Evolutionary conservation across 495 filamentous ascomycete genomes (phyloP).

Genomic region (Cercophora newfieldiana): DNA sequence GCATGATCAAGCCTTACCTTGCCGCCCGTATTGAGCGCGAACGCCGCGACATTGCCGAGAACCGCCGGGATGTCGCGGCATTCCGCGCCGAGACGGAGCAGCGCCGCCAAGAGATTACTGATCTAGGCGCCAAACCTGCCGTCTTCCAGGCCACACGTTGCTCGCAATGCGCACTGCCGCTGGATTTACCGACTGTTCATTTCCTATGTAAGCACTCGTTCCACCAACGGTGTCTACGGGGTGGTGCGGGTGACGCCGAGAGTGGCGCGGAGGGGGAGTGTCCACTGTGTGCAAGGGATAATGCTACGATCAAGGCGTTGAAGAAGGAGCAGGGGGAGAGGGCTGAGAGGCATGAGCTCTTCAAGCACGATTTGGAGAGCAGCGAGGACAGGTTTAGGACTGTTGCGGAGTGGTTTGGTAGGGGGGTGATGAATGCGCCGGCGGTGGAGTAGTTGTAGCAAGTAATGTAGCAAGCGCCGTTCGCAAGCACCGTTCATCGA

Average conservation of each 20-base stretch:
- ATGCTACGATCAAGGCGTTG: slow-evolving; percentile 83
- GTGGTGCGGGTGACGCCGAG: slow-evolving; percentile 34
- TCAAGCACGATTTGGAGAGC: slow-evolving; percentile 74
- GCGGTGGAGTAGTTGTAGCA: slow-evolving; percentile 31
- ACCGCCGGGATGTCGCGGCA: slow-evolving; percentile 76
- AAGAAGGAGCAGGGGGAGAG: slow-evolving; percentile 84
- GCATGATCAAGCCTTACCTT: slow-evolving; percentile 92
- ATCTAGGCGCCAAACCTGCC: slow-evolving; percentile 73
- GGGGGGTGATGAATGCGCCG: slow-evolving; percentile 75
- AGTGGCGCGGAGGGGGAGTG: slow-evolving; percentile 72
- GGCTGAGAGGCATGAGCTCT: slow-evolving; percentile 86
- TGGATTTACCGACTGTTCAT: slow-evolving; percentile 88
- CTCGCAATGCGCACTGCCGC: slow-evolving; percentile 67
- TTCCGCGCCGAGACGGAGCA: slow-evolving; percentile 83
- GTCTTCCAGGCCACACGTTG: slow-evolving; percentile 92
- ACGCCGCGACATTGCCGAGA: slow-evolving; percentile 77
- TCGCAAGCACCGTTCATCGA: no score
- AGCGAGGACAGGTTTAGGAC: slow-evolving; percentile 84
- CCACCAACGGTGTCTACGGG: slow-evolving; percentile 78
- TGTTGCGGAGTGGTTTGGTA: slow-evolving; percentile 89
- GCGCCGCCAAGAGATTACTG: slow-evolving; percentile 74
- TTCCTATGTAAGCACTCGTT: slow-evolving; percentile 97
- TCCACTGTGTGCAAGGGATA: slow-evolving; percentile 76
- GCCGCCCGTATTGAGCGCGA: slow-evolving; percentile 85
- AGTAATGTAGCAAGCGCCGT: background rate